phyloP scores from a whole-genome alignment of 495 filamentous ascomycete genomes.

The Aspergillus ellipticus region DNA sequence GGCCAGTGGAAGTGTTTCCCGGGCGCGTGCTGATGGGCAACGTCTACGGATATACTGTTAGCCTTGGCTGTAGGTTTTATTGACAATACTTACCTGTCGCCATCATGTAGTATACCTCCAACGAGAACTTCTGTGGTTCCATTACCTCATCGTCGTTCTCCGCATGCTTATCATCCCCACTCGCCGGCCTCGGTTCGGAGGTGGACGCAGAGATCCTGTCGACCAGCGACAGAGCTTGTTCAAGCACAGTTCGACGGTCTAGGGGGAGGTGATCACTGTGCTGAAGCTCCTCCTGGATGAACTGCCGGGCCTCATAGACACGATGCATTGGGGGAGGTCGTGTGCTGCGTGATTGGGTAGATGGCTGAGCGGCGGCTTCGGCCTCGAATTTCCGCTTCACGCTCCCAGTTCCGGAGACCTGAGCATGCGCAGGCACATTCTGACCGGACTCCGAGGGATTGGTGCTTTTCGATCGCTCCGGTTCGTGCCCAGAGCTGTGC shows the following conservation, averaged over 20 bases:
- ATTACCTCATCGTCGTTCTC: neutral
- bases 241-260: neutral
- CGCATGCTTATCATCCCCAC: neutral
- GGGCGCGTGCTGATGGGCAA: neutral
- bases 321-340: neutral
- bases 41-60: neutral
- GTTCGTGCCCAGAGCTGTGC: neutral
- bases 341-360: neutral
- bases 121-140: neutral
- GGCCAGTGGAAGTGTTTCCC: conserved; percentile 1
- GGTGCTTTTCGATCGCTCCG: neutral
- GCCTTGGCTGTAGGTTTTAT: neutral
- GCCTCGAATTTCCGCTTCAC: neutral
- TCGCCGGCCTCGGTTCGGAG: neutral
- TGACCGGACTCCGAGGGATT: neutral
- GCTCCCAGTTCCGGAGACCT: neutral
- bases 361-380: neutral
- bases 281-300: neutral
- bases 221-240: neutral
- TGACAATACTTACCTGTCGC: neutral
- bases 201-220: neutral
- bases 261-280: neutral
- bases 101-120: conserved; percentile 2
- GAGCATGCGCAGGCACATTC: neutral
- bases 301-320: neutral